Percentiles rank a stretch among this genome's conserved stretches.
Conservation (phyloP, 768 basidiomycete species). For the Leccinum olivaceopallidum region DNA sequence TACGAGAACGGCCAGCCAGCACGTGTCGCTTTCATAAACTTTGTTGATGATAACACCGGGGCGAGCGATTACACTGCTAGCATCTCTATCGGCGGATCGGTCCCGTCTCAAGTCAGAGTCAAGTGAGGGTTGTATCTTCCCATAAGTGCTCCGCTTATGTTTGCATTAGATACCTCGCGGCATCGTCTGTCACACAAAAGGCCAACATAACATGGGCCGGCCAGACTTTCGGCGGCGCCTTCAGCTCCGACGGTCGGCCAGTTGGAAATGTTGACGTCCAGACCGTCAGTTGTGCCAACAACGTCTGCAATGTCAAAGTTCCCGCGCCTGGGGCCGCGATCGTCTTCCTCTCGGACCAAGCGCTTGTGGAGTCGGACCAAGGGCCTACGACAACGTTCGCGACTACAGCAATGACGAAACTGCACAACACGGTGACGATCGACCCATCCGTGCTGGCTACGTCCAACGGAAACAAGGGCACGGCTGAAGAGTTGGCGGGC, state of each 20-base stretch:
- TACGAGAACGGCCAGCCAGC: slow-evolving; percentile 68
- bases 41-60: slow-evolving; percentile 58
- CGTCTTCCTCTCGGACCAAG: slow-evolving; percentile 59
- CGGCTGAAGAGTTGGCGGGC: slow-evolving; percentile 16
- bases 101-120: slow-evolving; percentile 52
- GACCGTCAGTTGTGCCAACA: slow-evolving; percentile 57
- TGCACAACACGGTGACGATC: slow-evolving; percentile 52
- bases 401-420: slow-evolving; percentile 42
- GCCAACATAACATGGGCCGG: slow-evolving; percentile 76
- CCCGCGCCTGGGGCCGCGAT: slow-evolving; percentile 74
- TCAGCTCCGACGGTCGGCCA: slow-evolving; percentile 68
- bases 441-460: slow-evolving; percentile 54
- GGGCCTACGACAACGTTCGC: slow-evolving; percentile 48
- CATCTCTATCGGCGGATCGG: slow-evolving; percentile 48
- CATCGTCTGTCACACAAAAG: slow-evolving; percentile 57
- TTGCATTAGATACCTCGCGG: slow-evolving; percentile 52
- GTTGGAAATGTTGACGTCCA: slow-evolving; percentile 54
- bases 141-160: neutral
- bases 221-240: slow-evolving; percentile 65
- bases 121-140: slow-evolving; percentile 39
- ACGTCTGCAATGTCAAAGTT: slow-evolving; percentile 60
- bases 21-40: slow-evolving; percentile 73
- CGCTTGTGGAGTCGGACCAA: slow-evolving; percentile 37
- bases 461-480: slow-evolving; percentile 56
- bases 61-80: slow-evolving; percentile 52